Base-by-base conservation (phyloP, 192 early-diverging fungal species). In the Endogone sp. region DNA sequence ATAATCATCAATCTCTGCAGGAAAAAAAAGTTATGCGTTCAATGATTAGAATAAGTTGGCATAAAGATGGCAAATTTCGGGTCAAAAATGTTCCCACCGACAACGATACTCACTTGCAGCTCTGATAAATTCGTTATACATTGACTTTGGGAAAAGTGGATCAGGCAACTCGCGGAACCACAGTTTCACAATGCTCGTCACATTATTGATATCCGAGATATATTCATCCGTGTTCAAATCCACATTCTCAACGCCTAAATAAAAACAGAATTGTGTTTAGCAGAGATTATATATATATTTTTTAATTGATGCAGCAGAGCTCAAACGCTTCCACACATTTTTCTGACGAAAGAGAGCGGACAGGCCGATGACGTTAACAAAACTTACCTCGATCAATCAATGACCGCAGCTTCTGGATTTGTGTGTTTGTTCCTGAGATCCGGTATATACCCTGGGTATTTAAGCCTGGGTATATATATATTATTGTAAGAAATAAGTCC, bases 121-220 rank as follows among this genome's bases (percentile, higher is more conserved):
- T 29, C 85, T 85, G 32, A 94, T 81, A 54, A 95, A 86, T 31
- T 85, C 75, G 16, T 82, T 75, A 72, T 92, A 95, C 68, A 84
- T 75, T 22, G 65, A 55, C 56, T 75, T 74, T 57, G 95, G 92
- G 65, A 99, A 81, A 0, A 98, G 77, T 1, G 94, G 90, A 54
- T 95, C 93, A 4, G 95, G 93, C n/a, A 99, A 76, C 75, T 98
- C 95, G 29, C 97, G 85, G 75, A 99, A 92, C 85, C 92, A 99
- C 60, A 95, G 81, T 74, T 99, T 99, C 3, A 99, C 76, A 26
- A 93, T 89, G 60, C 93, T 87, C 24, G 94, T 79, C 8, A 97
- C 80, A 65, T 88, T 91, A 75, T 95, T 92, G 37, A 99, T 87
- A 69, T 98, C 95, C 3, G 75, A 66, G 24, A 80, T 77, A 30